Conservation (phyloP, 768 basidiomycete species). For the Suillus decipiens region DNA sequence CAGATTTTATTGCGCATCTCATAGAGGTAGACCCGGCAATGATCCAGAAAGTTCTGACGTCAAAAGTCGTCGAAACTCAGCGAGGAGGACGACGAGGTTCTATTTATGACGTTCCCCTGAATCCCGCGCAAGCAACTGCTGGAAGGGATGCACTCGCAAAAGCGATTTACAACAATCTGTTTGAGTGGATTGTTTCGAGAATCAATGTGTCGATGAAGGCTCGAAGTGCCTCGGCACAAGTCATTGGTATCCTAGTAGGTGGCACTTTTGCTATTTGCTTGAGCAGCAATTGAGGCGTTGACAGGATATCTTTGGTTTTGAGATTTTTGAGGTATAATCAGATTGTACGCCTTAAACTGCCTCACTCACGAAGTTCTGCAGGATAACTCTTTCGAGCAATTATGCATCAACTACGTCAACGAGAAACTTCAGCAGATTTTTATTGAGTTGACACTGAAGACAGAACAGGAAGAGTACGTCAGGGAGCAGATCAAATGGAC, state of each 20-base stretch:
- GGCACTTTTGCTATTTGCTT: not conserved
- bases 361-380: slow-evolving; percentile 30
- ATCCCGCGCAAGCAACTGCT: slow-evolving; percentile 86
- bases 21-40: slow-evolving; percentile 82
- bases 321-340: slow-evolving; percentile 84
- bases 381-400: slow-evolving; percentile 96
- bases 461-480: slow-evolving; percentile 99
- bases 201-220: slow-evolving; percentile 97
- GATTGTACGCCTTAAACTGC: not conserved
- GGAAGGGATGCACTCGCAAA: slow-evolving; percentile 93
- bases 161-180: slow-evolving; percentile 96
- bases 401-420: slow-evolving; percentile 99
- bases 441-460: slow-evolving; percentile 97
- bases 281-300: slow-evolving; percentile 1
- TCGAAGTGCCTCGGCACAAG: slow-evolving; percentile 65
- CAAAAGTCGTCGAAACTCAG: slow-evolving; percentile 88
- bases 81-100: slow-evolving; percentile 92
- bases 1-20: slow-evolving; percentile 93
- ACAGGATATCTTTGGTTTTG: slow-evolving; percentile 98
- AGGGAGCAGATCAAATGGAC: slow-evolving; percentile 99
- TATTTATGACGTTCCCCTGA: slow-evolving; percentile 95
- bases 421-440: slow-evolving; percentile 99
- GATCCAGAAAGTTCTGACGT: slow-evolving; percentile 87
- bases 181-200: slow-evolving; percentile 98
- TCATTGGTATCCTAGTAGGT: slow-evolving; percentile 90